Evolutionary conservation across 2,329 filamentous ascomycete species (phyloP).

Genomic region (Phialophora chinensis): DNA sequence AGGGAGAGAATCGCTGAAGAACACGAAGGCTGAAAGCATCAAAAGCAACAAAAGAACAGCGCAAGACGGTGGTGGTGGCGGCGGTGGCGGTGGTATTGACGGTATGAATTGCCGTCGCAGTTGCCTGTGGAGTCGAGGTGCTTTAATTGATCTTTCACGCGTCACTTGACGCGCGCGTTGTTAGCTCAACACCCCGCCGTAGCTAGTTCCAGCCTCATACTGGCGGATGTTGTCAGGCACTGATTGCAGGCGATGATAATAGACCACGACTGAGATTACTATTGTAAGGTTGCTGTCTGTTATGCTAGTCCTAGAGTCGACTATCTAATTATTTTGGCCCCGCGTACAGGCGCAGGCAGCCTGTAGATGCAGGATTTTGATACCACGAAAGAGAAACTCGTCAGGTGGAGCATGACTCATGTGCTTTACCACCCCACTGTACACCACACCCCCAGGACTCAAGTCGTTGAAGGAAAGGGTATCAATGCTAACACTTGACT

Average conservation of each 20-base stretch:
- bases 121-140: background rate
- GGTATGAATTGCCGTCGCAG: background rate
- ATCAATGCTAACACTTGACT: conserved; percentile 23
- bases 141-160: background rate
- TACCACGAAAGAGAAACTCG: conserved; percentile 1
- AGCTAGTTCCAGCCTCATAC: background rate
- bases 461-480: conserved; percentile 21
- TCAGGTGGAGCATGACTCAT: background rate
- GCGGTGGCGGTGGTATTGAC: background rate
- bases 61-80: background rate
- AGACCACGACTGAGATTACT: background rate
- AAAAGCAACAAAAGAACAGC: background rate
- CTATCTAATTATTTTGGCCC: background rate
- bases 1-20: background rate
- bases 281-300: background rate
- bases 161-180: background rate
- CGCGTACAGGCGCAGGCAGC: background rate
- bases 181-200: background rate
- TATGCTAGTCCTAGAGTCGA: background rate
- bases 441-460: background rate
- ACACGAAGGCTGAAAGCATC: background rate
- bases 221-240: too few species aligned
- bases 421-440: background rate
- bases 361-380: background rate
- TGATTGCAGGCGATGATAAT: background rate